Evolutionary conservation across 2,329 filamentous ascomycete species (phyloP).

Genomic region (Pseudogymnoascus sp.): DNA sequence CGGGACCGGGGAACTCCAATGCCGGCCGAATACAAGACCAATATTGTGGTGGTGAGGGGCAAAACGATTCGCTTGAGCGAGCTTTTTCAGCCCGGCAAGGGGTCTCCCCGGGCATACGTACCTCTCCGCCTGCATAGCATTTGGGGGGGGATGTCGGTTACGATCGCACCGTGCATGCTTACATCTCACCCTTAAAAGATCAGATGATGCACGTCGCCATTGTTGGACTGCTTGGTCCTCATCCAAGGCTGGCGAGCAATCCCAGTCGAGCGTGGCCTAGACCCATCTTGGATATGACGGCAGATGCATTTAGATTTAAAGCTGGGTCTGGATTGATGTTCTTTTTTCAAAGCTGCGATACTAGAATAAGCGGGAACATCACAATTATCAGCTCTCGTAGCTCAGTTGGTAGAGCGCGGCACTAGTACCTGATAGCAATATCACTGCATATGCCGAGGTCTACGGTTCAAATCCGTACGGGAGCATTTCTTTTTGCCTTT

Average conservation of each 20-base stretch:
- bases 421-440: background rate
- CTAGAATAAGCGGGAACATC: background rate
- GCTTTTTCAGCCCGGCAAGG: background rate
- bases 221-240: background rate
- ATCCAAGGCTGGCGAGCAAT: background rate
- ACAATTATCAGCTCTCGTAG: background rate
- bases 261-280: background rate
- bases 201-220: conserved; percentile 4
- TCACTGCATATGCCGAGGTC: background rate
- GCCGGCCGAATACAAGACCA: background rate
- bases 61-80: background rate
- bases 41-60: background rate
- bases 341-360: background rate
- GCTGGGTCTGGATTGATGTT: background rate
- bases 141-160: background rate
- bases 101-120: background rate
- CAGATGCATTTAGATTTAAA: background rate
- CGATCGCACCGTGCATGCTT: background rate
- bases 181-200: background rate
- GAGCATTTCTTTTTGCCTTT: background rate
- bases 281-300: background rate
- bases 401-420: conserved; percentile 5
- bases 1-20: background rate
- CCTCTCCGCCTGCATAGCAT: background rate
- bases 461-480: conserved; percentile 3